Evolutionary conservation across 2,329 filamentous ascomycete species (phyloP).

Genomic region (Ramularia endophylla): DNA sequence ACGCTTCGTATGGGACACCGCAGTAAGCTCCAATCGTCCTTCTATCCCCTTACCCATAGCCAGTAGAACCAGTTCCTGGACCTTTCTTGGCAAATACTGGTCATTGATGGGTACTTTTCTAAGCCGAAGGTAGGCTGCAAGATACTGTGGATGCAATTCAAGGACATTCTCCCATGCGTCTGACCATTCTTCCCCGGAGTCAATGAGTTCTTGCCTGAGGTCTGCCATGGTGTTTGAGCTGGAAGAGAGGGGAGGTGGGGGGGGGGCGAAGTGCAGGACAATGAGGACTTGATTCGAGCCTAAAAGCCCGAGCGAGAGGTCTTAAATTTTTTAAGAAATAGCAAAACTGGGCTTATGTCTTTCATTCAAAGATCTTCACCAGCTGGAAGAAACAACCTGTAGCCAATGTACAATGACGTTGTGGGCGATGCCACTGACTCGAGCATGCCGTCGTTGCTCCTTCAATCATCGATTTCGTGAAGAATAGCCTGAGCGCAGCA

Average conservation of each 20-base stretch:
- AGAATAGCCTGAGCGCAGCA: too few relatives aligned
- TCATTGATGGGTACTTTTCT: constrained; percentile 26
- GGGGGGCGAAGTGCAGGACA: too few relatives aligned
- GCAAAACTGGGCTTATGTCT: too few relatives aligned
- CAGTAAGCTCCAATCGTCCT: too few relatives aligned
- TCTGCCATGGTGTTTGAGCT: constrained; percentile 2
- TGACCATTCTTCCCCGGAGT: constrained; percentile 11
- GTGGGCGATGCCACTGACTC: neutral
- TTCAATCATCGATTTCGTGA: too few relatives aligned
- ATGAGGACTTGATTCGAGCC: too few relatives aligned
- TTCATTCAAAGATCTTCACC: neutral
- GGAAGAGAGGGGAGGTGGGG: neutral
- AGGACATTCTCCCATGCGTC: constrained; percentile 11
- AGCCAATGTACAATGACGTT: neutral
- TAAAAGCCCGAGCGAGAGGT: too few relatives aligned
- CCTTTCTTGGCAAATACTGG: constrained; percentile 35
- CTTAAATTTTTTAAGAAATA: too few relatives aligned
- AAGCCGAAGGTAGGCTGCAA: constrained; percentile 11
- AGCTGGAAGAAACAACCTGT: neutral
- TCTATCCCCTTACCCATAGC: constrained; percentile 33
- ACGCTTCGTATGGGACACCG: too few relatives aligned
- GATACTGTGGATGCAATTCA: constrained; percentile 7
- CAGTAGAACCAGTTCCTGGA: constrained; percentile 40
- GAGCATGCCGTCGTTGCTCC: neutral
- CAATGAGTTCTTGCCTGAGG: constrained; percentile 10